Evolutionary conservation across 192 early-diverging fungal species (phyloP).

Genomic region (Umbelopsis vinacea): DNA sequence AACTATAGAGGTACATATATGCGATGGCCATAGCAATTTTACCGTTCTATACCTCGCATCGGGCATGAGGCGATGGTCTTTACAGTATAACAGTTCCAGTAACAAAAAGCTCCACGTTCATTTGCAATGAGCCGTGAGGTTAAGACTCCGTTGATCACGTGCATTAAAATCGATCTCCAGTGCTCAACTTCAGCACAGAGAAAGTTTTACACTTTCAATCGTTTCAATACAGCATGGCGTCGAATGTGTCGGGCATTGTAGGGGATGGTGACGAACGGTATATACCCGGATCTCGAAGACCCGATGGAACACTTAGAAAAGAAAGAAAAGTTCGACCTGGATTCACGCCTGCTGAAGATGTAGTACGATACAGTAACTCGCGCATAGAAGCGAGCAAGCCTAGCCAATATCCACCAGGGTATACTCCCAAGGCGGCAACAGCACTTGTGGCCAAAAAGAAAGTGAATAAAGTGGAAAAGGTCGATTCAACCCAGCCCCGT

Average conservation of each 20-base stretch:
- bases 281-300: constrained; percentile 63
- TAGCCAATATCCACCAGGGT: constrained; percentile 13
- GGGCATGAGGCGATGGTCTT: constrained; percentile 5
- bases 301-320: constrained; percentile 71
- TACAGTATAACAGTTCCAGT: not conserved
- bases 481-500: not conserved
- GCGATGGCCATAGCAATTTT: constrained; percentile 59
- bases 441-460: constrained; percentile 39
- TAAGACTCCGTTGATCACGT: too few species aligned
- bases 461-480: constrained; percentile 8
- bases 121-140: too few species aligned
- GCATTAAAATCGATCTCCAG: too few species aligned
- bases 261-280: constrained; percentile 52
- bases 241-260: constrained; percentile 40
- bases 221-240: not conserved
- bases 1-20: constrained; percentile 49
- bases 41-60: constrained; percentile 21
- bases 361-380: constrained; percentile 62
- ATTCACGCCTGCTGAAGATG: constrained; percentile 68
- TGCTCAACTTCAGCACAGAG: too few species aligned
- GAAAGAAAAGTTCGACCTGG: constrained; percentile 75
- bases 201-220: not conserved
- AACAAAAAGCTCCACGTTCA: not conserved
- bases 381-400: constrained; percentile 45
- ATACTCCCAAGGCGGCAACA: constrained; percentile 11